These are phyloP conservation scores for Candida germanica DNA, from an alignment of 805 yeast species.

Conservation along the genomic window DNA sequence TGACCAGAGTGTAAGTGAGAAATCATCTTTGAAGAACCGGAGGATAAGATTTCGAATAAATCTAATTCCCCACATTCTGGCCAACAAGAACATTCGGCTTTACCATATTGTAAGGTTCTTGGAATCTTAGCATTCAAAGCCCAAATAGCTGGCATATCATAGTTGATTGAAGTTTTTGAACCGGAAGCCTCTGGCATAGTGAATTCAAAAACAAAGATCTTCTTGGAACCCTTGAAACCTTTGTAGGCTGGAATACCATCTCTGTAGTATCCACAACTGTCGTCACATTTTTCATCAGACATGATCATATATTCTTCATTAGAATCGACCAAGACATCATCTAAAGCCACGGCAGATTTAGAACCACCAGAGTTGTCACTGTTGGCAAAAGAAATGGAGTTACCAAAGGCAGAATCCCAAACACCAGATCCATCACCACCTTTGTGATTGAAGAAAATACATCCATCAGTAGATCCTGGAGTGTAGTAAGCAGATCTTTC, in stretches of 20 bases:
- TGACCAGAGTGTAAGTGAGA: slow-evolving; percentile 84
- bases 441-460: slow-evolving; percentile 78
- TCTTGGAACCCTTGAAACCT: slow-evolving; percentile 82
- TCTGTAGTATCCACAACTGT: slow-evolving; percentile 84
- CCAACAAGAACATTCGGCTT: slow-evolving; percentile 90
- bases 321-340: slow-evolving; percentile 66
- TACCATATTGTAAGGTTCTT: slow-evolving; percentile 93
- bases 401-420: slow-evolving; percentile 85
- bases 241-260: slow-evolving; percentile 86
- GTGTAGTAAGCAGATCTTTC: slow-evolving; percentile 69
- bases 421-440: slow-evolving; percentile 92
- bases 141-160: slow-evolving; percentile 99
- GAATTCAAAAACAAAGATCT: slow-evolving; percentile 92
- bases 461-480: slow-evolving; percentile 68
- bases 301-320: slow-evolving; percentile 80
- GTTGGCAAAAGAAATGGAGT: slow-evolving; percentile 83
- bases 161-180: slow-evolving; percentile 49
- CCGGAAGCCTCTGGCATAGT: slow-evolving; percentile 75
- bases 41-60: slow-evolving; percentile 79
- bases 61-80: slow-evolving; percentile 95
- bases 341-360: slow-evolving; percentile 61
- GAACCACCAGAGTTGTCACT: slow-evolving; percentile 76
- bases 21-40: slow-evolving; percentile 74
- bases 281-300: slow-evolving; percentile 61
- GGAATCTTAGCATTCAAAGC: slow-evolving; percentile 92